phyloP scores from a whole-genome alignment of 768 basidiomycete genomes.

The Leccinum olivaceopallidum region DNA sequence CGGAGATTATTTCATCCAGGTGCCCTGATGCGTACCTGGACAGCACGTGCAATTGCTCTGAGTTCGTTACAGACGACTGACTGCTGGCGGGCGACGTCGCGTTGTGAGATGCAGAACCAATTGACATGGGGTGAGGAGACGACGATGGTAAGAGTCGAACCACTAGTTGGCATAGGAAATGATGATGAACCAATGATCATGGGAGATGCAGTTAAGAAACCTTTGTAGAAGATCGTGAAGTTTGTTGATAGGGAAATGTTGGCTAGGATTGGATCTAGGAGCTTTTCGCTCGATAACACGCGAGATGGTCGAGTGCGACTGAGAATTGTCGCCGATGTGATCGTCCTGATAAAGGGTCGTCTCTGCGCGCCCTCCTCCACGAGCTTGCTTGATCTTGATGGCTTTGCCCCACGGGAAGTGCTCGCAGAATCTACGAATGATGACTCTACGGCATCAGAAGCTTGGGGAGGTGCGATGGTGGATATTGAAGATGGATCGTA shows the following conservation, averaged over 20 bases:
- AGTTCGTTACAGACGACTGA: constrained; percentile 12
- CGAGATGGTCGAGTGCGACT: constrained; percentile 32
- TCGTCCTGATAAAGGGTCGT: constrained; percentile 21
- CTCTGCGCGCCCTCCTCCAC: constrained; percentile 1
- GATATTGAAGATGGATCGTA: constrained; percentile 21
- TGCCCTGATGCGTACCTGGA: too few species aligned
- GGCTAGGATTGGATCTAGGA: constrained; percentile 8
- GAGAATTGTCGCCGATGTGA: constrained; percentile 33
- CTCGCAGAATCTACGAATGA: background rate
- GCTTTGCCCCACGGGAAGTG: constrained; percentile 32
- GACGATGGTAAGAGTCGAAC: constrained; percentile 6
- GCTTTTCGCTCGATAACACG: constrained; percentile 28
- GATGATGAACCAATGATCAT: constrained; percentile 21
- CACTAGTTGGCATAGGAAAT: constrained; percentile 13
- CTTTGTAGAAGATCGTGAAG: constrained; percentile 2
- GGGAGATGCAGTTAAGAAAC: constrained; percentile 8
- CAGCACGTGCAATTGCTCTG: too few species aligned
- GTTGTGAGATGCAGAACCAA: constrained; percentile 21
- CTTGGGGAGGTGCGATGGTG: background rate
- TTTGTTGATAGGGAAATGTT: constrained; percentile 20
- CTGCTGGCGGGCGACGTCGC: constrained; percentile 25
- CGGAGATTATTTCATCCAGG: too few species aligned
- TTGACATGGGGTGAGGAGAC: constrained; percentile 11
- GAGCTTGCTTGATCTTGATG: constrained; percentile 46
- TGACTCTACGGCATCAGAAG: background rate